Evolutionary conservation across 2,329 filamentous ascomycete species (phyloP).

Genomic region (Raffaelea deltoideospora): DNA sequence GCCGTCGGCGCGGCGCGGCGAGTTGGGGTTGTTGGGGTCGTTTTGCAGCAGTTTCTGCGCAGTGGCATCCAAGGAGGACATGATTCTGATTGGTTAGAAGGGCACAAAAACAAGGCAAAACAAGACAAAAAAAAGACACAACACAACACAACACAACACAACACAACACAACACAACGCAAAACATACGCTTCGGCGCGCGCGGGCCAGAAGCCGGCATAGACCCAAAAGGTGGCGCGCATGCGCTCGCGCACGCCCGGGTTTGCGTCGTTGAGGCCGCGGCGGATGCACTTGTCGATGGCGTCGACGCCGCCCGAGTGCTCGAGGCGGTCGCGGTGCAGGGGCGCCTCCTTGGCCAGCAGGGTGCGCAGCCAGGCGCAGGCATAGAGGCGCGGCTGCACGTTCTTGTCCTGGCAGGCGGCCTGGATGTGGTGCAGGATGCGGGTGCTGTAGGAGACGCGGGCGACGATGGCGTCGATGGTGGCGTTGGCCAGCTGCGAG

Average conservation of each 20-base stretch:
- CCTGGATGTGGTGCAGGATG: conserved; percentile 72
- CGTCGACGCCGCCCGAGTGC: conserved; percentile 66
- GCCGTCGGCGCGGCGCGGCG: conserved; percentile 37
- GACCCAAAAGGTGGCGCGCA: conserved; percentile 73
- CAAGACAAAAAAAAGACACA: no score
- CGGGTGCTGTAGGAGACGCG: conserved; percentile 66
- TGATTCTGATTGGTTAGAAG: conserved; percentile 40
- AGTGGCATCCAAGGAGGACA: conserved; percentile 61
- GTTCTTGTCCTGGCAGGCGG: conserved; percentile 84
- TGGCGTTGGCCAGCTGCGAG: conserved; percentile 66
- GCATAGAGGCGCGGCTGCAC: conserved; percentile 69
- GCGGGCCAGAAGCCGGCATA: conserved; percentile 67
- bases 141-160: not conserved
- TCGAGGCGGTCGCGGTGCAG: conserved; percentile 78
- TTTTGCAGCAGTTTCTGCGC: conserved; percentile 70
- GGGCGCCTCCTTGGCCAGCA: conserved; percentile 60
- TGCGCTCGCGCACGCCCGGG: conserved; percentile 74
- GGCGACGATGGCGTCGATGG: conserved; percentile 67
- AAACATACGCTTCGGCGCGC: conserved; percentile 54
- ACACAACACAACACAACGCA: not conserved
- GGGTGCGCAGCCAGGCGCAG: conserved; percentile 67
- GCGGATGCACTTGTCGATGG: conserved; percentile 76
- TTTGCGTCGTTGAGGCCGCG: conserved; percentile 84
- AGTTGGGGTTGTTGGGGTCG: conserved; percentile 68
- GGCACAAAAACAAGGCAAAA: not conserved